These are phyloP conservation scores for Phoenix dactylifera DNA, from an alignment of 176 grass and related monocot species.

Conservation along the genomic window DNA sequence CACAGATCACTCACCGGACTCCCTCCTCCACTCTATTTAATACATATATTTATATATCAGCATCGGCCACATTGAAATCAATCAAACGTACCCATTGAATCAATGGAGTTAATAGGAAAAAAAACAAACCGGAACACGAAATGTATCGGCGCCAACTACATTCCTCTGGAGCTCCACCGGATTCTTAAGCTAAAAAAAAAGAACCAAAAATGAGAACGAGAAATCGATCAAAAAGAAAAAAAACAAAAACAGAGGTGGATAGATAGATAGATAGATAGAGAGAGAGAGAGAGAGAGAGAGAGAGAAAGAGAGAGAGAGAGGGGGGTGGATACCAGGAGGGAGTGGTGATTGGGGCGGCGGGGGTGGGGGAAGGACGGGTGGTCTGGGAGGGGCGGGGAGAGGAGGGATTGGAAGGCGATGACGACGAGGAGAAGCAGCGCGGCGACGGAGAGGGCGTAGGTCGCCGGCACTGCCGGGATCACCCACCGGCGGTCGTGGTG, in stretches of 20 bases:
- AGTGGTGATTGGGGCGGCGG: slow-evolving; percentile 25
- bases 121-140: slow-evolving; percentile 36
- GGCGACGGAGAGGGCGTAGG: slow-evolving; percentile 21
- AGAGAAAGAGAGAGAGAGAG: slow-evolving; percentile 6
- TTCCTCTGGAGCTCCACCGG: slow-evolving; percentile 9
- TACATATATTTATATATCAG: too few species aligned
- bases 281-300: slow-evolving; percentile 8
- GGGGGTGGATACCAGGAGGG: slow-evolving; percentile 7
- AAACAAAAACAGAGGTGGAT: neutral
- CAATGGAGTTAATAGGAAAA: slow-evolving; percentile 1
- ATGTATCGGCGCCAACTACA: slow-evolving; percentile 17
- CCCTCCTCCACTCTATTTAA: slow-evolving; percentile 31
- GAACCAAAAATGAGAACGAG: slow-evolving; percentile 2
- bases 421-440: slow-evolving; percentile 53
- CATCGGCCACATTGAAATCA: neutral
- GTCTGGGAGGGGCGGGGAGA: slow-evolving; percentile 53
- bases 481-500: slow-evolving; percentile 31
- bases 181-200: slow-evolving; percentile 30
- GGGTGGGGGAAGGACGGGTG: slow-evolving; percentile 37
- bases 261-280: slow-evolving; percentile 9
- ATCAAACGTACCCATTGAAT: slow-evolving; percentile 3
- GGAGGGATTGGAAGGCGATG: slow-evolving; percentile 45
- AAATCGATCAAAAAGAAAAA: neutral
- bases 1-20: slow-evolving; percentile 43
- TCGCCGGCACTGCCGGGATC: slow-evolving; percentile 25